Conservation (phyloP, 1,284 basidiomycete species). For the Tylopilus sp. region DNA sequence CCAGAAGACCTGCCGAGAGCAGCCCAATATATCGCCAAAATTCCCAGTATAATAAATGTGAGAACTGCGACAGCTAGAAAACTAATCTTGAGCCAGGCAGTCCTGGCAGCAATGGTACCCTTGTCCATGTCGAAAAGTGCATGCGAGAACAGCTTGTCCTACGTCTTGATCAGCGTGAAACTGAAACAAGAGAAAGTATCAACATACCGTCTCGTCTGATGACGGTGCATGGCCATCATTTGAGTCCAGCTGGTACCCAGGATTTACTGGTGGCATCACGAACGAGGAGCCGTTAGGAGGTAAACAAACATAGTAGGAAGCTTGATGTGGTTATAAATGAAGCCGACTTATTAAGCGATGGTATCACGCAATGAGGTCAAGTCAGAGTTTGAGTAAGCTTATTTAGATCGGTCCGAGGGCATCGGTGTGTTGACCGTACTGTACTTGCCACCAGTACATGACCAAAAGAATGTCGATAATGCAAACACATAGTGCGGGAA, state of each 20-base stretch:
- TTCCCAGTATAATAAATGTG: conserved; percentile 29
- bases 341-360: conserved; percentile 23
- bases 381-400: not conserved
- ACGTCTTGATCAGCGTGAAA: conserved; percentile 21
- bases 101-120: conserved; percentile 30
- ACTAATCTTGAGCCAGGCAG: conserved; percentile 33
- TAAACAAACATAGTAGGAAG: not conserved
- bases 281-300: not conserved
- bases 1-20: conserved; percentile 29
- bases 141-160: conserved; percentile 36
- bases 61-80: conserved; percentile 23
- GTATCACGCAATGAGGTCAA: not conserved
- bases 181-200: not conserved
- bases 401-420: not conserved
- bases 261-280: conserved; percentile 8
- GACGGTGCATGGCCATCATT: not conserved
- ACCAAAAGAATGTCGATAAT: conserved; percentile 29
- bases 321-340: not conserved
- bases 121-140: conserved; percentile 33
- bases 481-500: conserved; percentile 25
- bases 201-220: conserved; percentile 12
- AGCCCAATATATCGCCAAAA: conserved; percentile 41
- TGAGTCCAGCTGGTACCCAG: not conserved
- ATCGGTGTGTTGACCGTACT: not conserved
- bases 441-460: conserved; percentile 4